phyloP scores from a whole-genome alignment of 148 eudicot genomes.

The Fallopia convolvulus region DNA sequence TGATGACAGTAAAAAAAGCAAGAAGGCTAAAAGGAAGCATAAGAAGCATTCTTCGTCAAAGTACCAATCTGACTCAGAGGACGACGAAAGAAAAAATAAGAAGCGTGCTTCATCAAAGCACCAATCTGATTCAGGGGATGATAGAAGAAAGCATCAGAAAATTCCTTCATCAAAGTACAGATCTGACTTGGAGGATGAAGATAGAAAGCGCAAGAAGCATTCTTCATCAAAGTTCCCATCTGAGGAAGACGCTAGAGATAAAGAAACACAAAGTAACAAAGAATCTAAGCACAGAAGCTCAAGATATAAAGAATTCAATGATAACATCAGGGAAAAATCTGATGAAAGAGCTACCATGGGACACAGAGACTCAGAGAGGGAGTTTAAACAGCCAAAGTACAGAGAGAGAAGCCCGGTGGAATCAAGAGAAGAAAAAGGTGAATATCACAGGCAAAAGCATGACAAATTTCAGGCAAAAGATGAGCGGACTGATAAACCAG shows the following conservation, averaged over 20 bases:
- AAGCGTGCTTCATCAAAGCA: slow-evolving; percentile 48
- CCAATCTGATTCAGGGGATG: slow-evolving; percentile 15
- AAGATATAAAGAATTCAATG: slow-evolving; percentile 18
- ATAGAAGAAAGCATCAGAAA: slow-evolving; percentile 27
- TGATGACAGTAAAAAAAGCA: background rate
- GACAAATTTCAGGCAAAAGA: slow-evolving; percentile 16
- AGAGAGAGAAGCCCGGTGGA: slow-evolving; percentile 14
- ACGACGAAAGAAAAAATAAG: slow-evolving; percentile 22
- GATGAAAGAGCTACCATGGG: slow-evolving; percentile 26
- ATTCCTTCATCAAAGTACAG: slow-evolving; percentile 43
- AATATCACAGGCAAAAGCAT: slow-evolving; percentile 17
- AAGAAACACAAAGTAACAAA: slow-evolving; percentile 26
- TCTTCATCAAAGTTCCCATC: background rate
- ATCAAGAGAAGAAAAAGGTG: slow-evolving; percentile 14
- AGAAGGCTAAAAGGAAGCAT: slow-evolving; percentile 50
- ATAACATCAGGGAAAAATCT: slow-evolving; percentile 28
- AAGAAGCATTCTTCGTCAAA: slow-evolving; percentile 44
- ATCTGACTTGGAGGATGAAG: slow-evolving; percentile 27
- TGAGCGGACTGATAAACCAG: slow-evolving; percentile 14
- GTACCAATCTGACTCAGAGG: slow-evolving; percentile 18
- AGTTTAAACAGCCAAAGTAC: slow-evolving; percentile 24
- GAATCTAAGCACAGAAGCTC: slow-evolving; percentile 26
- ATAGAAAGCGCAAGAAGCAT: background rate
- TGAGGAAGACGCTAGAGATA: slow-evolving; percentile 14
- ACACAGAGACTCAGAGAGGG: slow-evolving; percentile 16